A percentile compares a stretch with the other conserved stretches of the same genome.
phyloP scores from a whole-genome alignment of 805 yeast species.

The Lipomyces spencermartinsiae region DNA sequence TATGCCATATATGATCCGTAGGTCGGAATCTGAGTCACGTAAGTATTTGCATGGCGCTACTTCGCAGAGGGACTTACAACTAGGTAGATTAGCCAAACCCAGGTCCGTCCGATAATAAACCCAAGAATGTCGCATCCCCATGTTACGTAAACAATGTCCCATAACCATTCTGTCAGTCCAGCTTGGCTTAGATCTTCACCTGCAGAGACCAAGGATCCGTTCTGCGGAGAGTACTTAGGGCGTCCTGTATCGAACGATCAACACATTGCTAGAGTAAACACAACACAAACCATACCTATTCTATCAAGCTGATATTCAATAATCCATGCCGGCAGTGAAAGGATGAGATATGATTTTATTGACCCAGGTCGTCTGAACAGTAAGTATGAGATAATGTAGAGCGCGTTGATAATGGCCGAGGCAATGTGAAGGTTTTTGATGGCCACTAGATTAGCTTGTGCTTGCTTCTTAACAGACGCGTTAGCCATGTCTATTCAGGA shows the following conservation, averaged over 20 bases:
- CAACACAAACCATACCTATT: slow-evolving; percentile 45
- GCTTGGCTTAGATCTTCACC: slow-evolving; percentile 67
- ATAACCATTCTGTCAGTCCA: slow-evolving; percentile 76
- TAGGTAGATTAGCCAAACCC: slow-evolving; percentile 64
- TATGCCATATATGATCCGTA: slow-evolving; percentile 32
- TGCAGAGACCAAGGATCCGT: slow-evolving; percentile 55
- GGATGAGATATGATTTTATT: slow-evolving; percentile 52
- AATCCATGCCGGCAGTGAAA: slow-evolving; percentile 52
- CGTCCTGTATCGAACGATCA: slow-evolving; percentile 48
- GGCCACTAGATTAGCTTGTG: slow-evolving; percentile 46
- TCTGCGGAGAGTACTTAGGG: slow-evolving; percentile 56
- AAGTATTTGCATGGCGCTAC: not conserved
- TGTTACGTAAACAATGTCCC: slow-evolving; percentile 72
- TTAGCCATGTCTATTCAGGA: slow-evolving; percentile 49
- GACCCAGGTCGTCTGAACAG: slow-evolving; percentile 55
- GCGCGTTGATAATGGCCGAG: slow-evolving; percentile 51
- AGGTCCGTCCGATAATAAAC: slow-evolving; percentile 60
- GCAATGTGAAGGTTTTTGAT: slow-evolving; percentile 46
- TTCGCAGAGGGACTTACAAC: slow-evolving; percentile 41
- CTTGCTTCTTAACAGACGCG: slow-evolving; percentile 53
- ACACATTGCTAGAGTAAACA: not conserved
- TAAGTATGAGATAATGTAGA: slow-evolving; percentile 50
- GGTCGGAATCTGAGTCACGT: slow-evolving; percentile 24
- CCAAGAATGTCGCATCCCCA: slow-evolving; percentile 62
- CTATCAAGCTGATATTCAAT: slow-evolving; percentile 62